These are phyloP conservation scores for Protea cynaroides DNA, from an alignment of 164 flowering plant genomes.

Conservation along the genomic window DNA sequence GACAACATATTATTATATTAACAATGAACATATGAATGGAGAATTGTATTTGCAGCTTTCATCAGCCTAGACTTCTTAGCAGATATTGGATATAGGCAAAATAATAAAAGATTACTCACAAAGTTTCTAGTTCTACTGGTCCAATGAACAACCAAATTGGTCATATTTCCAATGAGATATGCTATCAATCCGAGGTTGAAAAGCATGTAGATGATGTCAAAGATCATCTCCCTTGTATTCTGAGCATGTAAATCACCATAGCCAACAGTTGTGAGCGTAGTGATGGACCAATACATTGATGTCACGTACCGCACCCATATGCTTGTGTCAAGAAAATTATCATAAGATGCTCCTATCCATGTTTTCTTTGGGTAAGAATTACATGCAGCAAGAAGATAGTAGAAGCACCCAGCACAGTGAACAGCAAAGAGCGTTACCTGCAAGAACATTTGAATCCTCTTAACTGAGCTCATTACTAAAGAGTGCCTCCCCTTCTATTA, in stretches of 20 bases:
- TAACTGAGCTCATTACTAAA: slow-evolving; percentile 8
- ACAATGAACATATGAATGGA: neutral
- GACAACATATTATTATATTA: neutral
- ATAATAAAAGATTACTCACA: slow-evolving; percentile 40
- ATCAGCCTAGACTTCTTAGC: neutral
- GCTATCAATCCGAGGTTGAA: slow-evolving; percentile 93
- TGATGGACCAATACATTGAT: slow-evolving; percentile 89
- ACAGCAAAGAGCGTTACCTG: slow-evolving; percentile 95
- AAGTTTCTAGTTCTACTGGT: slow-evolving; percentile 82
- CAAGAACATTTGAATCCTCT: slow-evolving; percentile 8
- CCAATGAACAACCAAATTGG: slow-evolving; percentile 92
- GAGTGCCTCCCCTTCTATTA: neutral
- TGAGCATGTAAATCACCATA: slow-evolving; percentile 94
- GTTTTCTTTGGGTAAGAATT: slow-evolving; percentile 49
- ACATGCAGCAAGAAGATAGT: slow-evolving; percentile 72
- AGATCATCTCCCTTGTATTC: slow-evolving; percentile 77
- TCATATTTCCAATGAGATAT: slow-evolving; percentile 95
- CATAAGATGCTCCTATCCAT: slow-evolving; percentile 61
- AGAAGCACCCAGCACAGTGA: slow-evolving; percentile 92
- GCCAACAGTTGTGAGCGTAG: slow-evolving; percentile 92
- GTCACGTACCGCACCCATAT: slow-evolving; percentile 69
- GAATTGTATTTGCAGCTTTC: neutral
- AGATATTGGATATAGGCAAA: neutral
- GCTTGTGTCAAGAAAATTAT: slow-evolving; percentile 36
- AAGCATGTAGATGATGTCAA: slow-evolving; percentile 79